phyloP scores from a whole-genome alignment of 2,329 filamentous ascomycete species.

The Sclerotinia minor region DNA sequence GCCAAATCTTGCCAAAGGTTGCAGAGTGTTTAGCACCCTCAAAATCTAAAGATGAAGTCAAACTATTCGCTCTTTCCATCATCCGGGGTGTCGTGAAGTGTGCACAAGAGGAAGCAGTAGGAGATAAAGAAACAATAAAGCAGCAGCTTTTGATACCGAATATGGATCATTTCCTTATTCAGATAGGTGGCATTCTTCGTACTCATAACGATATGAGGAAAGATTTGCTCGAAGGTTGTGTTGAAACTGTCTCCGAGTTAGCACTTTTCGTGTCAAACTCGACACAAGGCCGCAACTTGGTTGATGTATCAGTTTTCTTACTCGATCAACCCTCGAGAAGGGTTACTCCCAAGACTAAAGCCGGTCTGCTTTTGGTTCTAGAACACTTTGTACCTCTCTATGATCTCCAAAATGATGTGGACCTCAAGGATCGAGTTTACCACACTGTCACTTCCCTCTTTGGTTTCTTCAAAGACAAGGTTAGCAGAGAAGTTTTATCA shows the following conservation, averaged over 20 bases:
- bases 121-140: conserved; percentile 50
- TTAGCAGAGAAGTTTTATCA: conserved; percentile 72
- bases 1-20: conserved; percentile 65
- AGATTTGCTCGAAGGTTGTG: conserved; percentile 74
- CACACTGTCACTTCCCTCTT: conserved; percentile 78
- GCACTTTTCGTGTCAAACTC: conserved; percentile 68
- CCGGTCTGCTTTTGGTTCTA: conserved; percentile 74
- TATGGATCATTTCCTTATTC: conserved; percentile 61
- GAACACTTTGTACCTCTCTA: conserved; percentile 75
- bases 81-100: conserved; percentile 67
- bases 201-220: conserved; percentile 59
- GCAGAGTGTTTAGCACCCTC: conserved; percentile 69
- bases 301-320: conserved; percentile 77
- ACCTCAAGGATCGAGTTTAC: conserved; percentile 66
- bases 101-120: conserved; percentile 56
- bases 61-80: conserved; percentile 76
- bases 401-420: conserved; percentile 54
- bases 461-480: conserved; percentile 82
- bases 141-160: conserved; percentile 58
- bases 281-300: conserved; percentile 71
- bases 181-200: conserved; percentile 67
- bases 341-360: conserved; percentile 81
- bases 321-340: conserved; percentile 81
- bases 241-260: conserved; percentile 76
- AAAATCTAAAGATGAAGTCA: conserved; percentile 84